Percentiles rank a stretch among this genome's conserved stretches.
Evolutionary conservation across 2,329 filamentous ascomycete species (phyloP).

Genomic region (Colletotrichum eremochloae): DNA sequence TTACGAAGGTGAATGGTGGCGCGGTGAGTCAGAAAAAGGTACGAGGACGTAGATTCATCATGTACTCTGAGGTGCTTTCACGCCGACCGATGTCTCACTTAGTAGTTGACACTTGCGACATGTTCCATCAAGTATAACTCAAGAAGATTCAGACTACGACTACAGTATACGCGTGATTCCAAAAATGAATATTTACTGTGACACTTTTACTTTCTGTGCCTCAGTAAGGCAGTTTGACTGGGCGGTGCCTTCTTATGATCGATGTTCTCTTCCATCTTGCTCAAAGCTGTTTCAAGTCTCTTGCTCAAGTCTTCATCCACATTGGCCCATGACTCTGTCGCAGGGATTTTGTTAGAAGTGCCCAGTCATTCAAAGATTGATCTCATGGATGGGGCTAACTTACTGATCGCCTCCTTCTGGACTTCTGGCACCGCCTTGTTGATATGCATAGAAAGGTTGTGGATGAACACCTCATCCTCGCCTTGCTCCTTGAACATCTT

Average conservation of each 20-base stretch:
- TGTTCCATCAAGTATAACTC: background rate
- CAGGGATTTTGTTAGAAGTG: background rate
- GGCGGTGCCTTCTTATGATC: conserved; percentile 1
- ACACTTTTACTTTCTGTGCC: background rate
- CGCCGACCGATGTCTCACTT: background rate
- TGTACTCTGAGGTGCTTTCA: background rate
- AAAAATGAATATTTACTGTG: background rate
- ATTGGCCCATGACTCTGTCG: conserved; percentile 13
- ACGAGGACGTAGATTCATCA: background rate
- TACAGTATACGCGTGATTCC: background rate
- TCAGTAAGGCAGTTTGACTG: background rate
- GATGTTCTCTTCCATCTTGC: background rate
- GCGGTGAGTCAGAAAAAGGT: background rate
- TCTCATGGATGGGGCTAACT: background rate
- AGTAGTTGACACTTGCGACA: background rate
- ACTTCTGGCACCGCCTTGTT: conserved; percentile 15
- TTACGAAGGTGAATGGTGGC: background rate
- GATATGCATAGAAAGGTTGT: conserved; percentile 14
- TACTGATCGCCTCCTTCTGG: conserved; percentile 18
- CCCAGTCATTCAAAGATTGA: background rate
- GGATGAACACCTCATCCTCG: conserved; percentile 12
- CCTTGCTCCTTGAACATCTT: conserved; percentile 21
- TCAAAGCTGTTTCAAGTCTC: conserved; percentile 7
- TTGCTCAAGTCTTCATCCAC: conserved; percentile 1
- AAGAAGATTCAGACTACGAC: background rate